Base-by-base conservation (phyloP, 495 filamentous ascomycete species). In the Penicillium coprophilum region DNA sequence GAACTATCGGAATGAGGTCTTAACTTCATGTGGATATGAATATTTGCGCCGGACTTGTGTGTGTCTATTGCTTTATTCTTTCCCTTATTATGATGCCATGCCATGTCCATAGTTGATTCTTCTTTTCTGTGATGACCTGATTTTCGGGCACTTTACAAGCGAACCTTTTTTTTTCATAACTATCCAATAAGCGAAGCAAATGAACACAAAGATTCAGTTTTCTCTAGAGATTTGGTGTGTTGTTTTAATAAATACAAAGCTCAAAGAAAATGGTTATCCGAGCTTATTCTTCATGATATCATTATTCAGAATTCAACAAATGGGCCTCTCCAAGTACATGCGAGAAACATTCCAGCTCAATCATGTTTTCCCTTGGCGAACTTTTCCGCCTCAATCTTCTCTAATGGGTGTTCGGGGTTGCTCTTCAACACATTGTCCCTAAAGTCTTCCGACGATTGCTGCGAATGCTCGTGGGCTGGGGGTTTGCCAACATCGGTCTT, bases 361-460 rank as follows among this genome's bases (percentile, higher is more conserved):
- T 65, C 50, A 38, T 57, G 59, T 38, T 52, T 34, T 19, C 68
- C 60, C 72, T 86, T 87, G 17, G 64, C 67, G 50, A 79, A 82
- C 78, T 91, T 91, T 45, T 78, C 80, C 57, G 82, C 77, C 50
- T 87, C 82, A n/a, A 77, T 75, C 41, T 88, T 82, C 60, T 92
- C 90, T 46, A 94, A 66, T 10, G 78, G 77, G 34, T 85, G 84
- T 60, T 73, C 80, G 2, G 91, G 92, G 78, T 96, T 96, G 59
- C 81, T 80, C 46, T 60, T 39, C 44, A 82, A 47, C 30, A 56
- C 23, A 8, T 59, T 51, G 15, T 64, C 55, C 69, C 72, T 76
- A 28, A 63, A 52, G 32, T 79, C 60, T 8, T 71, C 66, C 8
- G 73, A 72, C 45, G 67, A 65, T 6, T 76, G 61, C 46, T 79